A percentile compares a stretch with the other conserved stretches of the same genome.
phyloP scores from a whole-genome alignment of 352 stramenopile species.

The Globisporangium polare region DNA sequence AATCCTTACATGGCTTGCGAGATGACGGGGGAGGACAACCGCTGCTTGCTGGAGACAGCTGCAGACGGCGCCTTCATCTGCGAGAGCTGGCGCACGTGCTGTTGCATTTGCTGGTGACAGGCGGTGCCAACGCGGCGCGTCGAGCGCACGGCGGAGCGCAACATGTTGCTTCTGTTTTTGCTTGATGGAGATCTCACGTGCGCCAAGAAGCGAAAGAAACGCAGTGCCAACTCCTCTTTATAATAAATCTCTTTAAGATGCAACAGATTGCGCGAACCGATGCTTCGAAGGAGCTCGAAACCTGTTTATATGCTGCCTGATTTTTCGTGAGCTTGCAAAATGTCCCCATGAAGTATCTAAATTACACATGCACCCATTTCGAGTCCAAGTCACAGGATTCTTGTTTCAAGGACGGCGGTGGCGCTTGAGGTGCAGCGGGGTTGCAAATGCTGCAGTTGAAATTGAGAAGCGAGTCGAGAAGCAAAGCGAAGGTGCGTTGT shows the following conservation, averaged over 20 bases:
- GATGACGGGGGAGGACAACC: neutral
- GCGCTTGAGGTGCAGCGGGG: too few species aligned
- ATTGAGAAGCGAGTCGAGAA: too few species aligned
- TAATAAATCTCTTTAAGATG: neutral
- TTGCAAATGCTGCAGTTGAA: too few species aligned
- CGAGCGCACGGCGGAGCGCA: conserved; percentile 12
- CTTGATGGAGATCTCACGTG: conserved; percentile 1
- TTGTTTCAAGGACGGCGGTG: too few species aligned
- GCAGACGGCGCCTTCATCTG: neutral
- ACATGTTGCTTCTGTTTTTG: conserved; percentile 6
- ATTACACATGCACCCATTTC: conserved; percentile 7
- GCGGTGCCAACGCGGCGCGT: conserved; percentile 2
- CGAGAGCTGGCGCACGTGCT: conserved; percentile 12
- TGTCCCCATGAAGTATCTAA: neutral
- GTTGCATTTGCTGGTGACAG: conserved; percentile 2
- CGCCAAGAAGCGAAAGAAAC: conserved; percentile 1
- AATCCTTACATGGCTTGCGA: conserved; percentile 17
- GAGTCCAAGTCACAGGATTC: neutral
- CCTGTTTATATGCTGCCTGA: neutral
- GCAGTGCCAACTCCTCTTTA: neutral
- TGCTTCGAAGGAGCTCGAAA: too few species aligned
- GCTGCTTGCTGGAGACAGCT: neutral
- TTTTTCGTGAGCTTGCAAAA: neutral
- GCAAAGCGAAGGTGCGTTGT: too few species aligned
- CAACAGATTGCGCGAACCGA: too few species aligned